phyloP scores from a whole-genome alignment of 345 rosid genomes.

The Kernera saxatilis region DNA sequence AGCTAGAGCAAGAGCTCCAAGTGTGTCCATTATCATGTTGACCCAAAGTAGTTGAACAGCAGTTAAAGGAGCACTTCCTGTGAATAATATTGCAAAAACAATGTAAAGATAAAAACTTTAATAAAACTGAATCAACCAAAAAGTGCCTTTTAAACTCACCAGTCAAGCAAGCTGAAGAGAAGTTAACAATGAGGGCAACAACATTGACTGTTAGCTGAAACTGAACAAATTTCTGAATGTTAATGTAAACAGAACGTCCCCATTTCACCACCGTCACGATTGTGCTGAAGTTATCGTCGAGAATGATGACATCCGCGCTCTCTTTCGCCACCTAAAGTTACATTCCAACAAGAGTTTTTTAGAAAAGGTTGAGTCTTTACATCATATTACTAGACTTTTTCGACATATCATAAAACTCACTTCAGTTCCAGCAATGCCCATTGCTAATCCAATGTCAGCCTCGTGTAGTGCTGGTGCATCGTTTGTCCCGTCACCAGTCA shows the following conservation, averaged over 20 bases:
- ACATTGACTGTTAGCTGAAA: conserved; percentile 89
- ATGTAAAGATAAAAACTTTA: not conserved
- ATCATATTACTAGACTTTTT: not conserved
- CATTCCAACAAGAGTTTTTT: not conserved
- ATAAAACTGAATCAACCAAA: not conserved
- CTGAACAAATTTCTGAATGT: conserved; percentile 92
- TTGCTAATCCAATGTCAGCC: conserved; percentile 92
- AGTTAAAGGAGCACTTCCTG: conserved; percentile 67
- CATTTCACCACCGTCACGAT: conserved; percentile 90
- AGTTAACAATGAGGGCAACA: conserved; percentile 78
- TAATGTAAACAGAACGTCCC: conserved; percentile 90
- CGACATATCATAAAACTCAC: conserved; percentile 24
- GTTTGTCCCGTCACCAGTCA: conserved; percentile 92
- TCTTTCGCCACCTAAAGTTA: conserved; percentile 77
- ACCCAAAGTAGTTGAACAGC: conserved; percentile 88
- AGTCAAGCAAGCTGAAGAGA: conserved; percentile 87
- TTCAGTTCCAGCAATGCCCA: conserved; percentile 98
- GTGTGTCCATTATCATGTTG: conserved; percentile 76
- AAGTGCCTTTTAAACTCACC: conserved; percentile 36
- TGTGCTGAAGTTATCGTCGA: conserved; percentile 91
- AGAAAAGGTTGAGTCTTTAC: not conserved
- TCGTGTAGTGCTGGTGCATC: conserved; percentile 97
- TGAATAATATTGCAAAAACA: not conserved
- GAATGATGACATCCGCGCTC: conserved; percentile 89
- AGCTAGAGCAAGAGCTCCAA: conserved; percentile 88